These are phyloP conservation scores for Calonectria montana DNA, from an alignment of 2,329 filamentous ascomycete genomes.

Conservation along the genomic window DNA sequence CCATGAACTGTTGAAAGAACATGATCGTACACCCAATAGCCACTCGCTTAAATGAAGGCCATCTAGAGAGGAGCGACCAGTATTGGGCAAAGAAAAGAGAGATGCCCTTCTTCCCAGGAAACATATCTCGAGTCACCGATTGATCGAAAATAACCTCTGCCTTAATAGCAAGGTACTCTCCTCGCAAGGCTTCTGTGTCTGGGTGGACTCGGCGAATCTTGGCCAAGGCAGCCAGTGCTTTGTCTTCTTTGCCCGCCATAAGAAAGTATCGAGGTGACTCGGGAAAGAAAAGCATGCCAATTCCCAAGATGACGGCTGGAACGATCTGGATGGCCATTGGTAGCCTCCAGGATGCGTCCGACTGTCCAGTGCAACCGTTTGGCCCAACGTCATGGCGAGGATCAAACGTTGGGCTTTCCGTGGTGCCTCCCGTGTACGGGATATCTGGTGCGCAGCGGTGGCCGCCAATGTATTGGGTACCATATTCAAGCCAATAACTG, in stretches of 20 bases:
- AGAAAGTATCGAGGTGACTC: conserved; percentile 50
- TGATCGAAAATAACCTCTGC: conserved; percentile 52
- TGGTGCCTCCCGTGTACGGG: conserved; percentile 57
- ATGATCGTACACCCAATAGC: conserved; percentile 67
- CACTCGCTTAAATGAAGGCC: conserved; percentile 55
- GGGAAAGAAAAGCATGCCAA: conserved; percentile 65
- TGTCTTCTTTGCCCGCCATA: conserved; percentile 46
- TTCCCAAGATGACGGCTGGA: conserved; percentile 65
- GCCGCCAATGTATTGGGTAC: conserved; percentile 55
- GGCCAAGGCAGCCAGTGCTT: conserved; percentile 46
- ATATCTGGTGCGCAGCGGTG: conserved; percentile 59
- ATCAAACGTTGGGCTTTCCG: conserved; percentile 52
- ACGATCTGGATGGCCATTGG: conserved; percentile 63
- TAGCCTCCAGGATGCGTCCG: conserved; percentile 56
- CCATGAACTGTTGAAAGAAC: conserved; percentile 65
- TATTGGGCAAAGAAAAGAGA: conserved; percentile 47
- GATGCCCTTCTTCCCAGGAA: conserved; percentile 45
- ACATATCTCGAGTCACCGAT: conserved; percentile 40
- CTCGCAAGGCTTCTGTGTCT: conserved; percentile 43
- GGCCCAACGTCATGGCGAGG: conserved; percentile 54
- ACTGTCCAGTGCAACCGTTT: conserved; percentile 57
- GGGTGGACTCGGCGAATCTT: conserved; percentile 47
- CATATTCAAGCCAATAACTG: conserved; percentile 56
- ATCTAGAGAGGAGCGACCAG: conserved; percentile 43
- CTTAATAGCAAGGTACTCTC: conserved; percentile 51